Conservation (phyloP, 495 filamentous ascomycete species). For the Aspergillus affinis region DNA sequence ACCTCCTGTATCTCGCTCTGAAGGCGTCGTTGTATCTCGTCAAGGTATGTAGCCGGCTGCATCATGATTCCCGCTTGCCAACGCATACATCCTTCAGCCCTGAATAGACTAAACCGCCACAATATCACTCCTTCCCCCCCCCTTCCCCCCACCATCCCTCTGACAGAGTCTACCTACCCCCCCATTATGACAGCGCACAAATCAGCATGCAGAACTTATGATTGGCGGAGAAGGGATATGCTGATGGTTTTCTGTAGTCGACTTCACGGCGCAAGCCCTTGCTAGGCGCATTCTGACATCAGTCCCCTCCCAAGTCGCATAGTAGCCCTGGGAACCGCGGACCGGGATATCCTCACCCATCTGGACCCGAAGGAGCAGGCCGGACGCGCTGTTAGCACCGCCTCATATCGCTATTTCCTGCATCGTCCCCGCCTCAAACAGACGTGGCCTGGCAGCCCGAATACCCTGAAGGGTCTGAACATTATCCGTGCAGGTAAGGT, state of each 20-base stretch:
- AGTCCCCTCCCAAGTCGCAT: slow-evolving; percentile 19
- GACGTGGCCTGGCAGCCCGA: slow-evolving; percentile 29
- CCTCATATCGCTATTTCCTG: slow-evolving; percentile 27
- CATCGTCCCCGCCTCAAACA: slow-evolving; percentile 16
- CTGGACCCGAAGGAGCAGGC: slow-evolving; percentile 19
- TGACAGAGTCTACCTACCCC: slow-evolving; percentile 4
- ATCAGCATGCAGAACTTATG: slow-evolving; percentile 17
- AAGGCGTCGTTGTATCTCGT: slow-evolving; percentile 32
- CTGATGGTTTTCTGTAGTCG: slow-evolving; percentile 33
- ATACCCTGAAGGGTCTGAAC: slow-evolving; percentile 14
- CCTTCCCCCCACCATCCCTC: slow-evolving; percentile 23
- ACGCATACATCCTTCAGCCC: slow-evolving; percentile 47
- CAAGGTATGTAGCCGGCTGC: slow-evolving; percentile 47
- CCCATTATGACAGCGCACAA: slow-evolving; percentile 34
- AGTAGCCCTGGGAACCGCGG: slow-evolving; percentile 22
- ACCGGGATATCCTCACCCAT: slow-evolving; percentile 23
- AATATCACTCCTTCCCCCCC: slow-evolving; percentile 20
- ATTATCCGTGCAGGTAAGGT: slow-evolving; percentile 25
- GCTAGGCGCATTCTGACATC: slow-evolving; percentile 27
- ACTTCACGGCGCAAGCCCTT: slow-evolving; percentile 17
- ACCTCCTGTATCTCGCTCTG: slow-evolving; percentile 18
- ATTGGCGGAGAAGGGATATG: slow-evolving; percentile 23
- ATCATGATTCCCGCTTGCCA: slow-evolving; percentile 44
- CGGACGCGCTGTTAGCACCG: slow-evolving; percentile 27
- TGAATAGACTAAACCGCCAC: slow-evolving; percentile 35